Conservation (phyloP, 371 early-diverging fungal genomes). For the Rhizopus sp. region DNA sequence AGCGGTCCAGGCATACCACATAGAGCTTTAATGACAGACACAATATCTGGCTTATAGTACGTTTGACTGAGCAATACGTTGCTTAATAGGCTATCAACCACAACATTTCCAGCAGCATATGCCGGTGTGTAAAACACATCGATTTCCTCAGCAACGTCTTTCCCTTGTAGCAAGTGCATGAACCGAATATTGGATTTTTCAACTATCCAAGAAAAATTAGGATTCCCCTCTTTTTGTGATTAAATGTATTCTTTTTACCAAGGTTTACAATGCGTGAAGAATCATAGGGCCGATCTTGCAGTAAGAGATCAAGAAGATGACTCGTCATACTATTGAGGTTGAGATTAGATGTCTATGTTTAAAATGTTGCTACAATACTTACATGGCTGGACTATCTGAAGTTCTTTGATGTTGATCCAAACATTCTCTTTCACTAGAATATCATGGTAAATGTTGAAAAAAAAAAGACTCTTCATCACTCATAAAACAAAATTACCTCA, state of each 20-base stretch:
- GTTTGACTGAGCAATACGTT: slow-evolving; percentile 50
- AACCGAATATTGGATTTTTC: slow-evolving; percentile 54
- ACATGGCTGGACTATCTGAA: slow-evolving; percentile 53
- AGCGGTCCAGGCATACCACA: slow-evolving; percentile 51
- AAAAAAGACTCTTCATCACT: neutral
- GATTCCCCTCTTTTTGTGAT: neutral
- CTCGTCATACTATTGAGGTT: slow-evolving; percentile 31
- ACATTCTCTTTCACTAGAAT: slow-evolving; percentile 41
- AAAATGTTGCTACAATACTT: slow-evolving; percentile 11
- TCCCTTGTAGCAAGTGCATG: slow-evolving; percentile 41
- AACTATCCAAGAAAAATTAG: slow-evolving; percentile 10
- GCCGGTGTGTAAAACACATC: slow-evolving; percentile 43
- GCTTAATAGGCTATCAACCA: slow-evolving; percentile 43
- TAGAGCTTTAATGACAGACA: slow-evolving; percentile 52
- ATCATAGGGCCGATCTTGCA: slow-evolving; percentile 28
- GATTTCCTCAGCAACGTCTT: slow-evolving; percentile 32
- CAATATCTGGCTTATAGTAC: slow-evolving; percentile 50
- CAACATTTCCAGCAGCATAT: slow-evolving; percentile 54
- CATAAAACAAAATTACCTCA: slow-evolving; percentile 39
- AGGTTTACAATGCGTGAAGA: slow-evolving; percentile 33
- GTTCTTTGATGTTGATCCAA: slow-evolving; percentile 37
- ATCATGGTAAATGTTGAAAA: neutral
- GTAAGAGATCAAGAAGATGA: slow-evolving; percentile 34
- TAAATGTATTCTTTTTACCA: slow-evolving; percentile 12
- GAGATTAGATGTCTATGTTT: neutral